These are phyloP conservation scores for Aspergillus ustus DNA, from an alignment of 2,329 filamentous ascomycete species.

Conservation along the genomic window DNA sequence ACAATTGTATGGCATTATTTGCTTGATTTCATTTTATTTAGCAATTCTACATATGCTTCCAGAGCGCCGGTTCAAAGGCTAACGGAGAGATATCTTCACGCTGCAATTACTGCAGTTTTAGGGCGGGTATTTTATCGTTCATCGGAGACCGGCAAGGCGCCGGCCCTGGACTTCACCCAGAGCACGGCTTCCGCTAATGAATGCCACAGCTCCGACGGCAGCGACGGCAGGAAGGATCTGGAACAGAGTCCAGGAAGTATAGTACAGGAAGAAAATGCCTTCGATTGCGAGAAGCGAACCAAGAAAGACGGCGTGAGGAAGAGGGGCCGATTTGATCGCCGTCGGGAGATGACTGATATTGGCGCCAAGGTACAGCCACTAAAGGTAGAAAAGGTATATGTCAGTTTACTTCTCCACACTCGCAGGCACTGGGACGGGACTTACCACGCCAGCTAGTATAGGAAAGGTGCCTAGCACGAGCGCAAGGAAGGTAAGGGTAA, in stretches of 20 bases:
- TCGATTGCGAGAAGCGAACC: conserved; percentile 87
- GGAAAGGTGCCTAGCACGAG: conserved; percentile 76
- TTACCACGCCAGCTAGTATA: conserved; percentile 70
- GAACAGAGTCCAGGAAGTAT: conserved; percentile 89
- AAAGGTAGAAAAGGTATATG: neutral
- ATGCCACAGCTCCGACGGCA: conserved; percentile 70
- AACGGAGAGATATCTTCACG: neutral
- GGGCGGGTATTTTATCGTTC: conserved; percentile 24
- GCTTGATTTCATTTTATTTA: neutral
- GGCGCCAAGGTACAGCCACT: conserved; percentile 83
- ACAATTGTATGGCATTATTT: neutral
- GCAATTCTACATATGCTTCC: neutral
- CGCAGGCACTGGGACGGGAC: conserved; percentile 35
- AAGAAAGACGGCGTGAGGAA: conserved; percentile 84
- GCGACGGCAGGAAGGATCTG: conserved; percentile 77
- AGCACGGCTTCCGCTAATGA: conserved; percentile 87
- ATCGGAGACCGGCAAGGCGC: conserved; percentile 73
- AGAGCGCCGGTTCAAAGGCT: neutral
- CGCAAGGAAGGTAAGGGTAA: conserved; percentile 77
- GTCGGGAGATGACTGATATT: conserved; percentile 79
- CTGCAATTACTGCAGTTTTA: neutral
- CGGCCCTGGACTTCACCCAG: conserved; percentile 91
- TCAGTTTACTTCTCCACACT: neutral
- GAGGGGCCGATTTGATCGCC: conserved; percentile 74
- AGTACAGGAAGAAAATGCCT: conserved; percentile 92